Evolutionary conservation across 2,329 filamentous ascomycete species (phyloP).

Genomic region (Calonectria pauciramosa): DNA sequence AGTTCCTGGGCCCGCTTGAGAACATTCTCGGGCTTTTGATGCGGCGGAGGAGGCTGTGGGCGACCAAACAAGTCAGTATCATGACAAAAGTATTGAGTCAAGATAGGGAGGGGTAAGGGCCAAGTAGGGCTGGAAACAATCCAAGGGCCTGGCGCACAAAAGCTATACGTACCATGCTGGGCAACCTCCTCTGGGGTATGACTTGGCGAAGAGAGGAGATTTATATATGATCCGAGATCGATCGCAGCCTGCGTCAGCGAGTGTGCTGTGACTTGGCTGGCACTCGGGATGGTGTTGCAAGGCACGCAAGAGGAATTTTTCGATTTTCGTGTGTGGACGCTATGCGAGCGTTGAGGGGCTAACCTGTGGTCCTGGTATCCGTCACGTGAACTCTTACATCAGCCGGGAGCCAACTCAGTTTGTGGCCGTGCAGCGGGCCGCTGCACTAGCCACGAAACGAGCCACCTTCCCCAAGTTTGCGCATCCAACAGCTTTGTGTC

Average conservation of each 20-base stretch:
- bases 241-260: constrained; percentile 54
- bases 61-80: constrained; percentile 45
- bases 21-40: constrained; percentile 99
- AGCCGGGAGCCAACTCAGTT: constrained; percentile 30
- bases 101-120: constrained; percentile 48
- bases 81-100: constrained; percentile 38
- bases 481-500: not conserved
- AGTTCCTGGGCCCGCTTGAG: constrained; percentile 98
- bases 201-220: constrained; percentile 55
- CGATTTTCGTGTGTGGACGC: constrained; percentile 62
- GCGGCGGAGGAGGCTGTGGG: constrained; percentile 88
- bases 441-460: constrained; percentile 31
- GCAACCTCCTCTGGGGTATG: constrained; percentile 63
- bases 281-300: constrained; percentile 56
- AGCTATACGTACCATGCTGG: constrained; percentile 61
- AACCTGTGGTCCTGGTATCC: constrained; percentile 32
- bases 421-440: constrained; percentile 37
- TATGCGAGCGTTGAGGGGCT: constrained; percentile 60
- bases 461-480: constrained; percentile 29
- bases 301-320: constrained; percentile 57
- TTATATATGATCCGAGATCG: constrained; percentile 53
- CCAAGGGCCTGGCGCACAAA: constrained; percentile 6
- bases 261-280: constrained; percentile 54
- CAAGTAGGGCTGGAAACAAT: constrained; percentile 31
- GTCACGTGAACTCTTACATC: constrained; percentile 54